These are phyloP conservation scores for Paramecium sexaurelia DNA, from an alignment of 73 alveolate genomes.

Conservation along the genomic window DNA sequence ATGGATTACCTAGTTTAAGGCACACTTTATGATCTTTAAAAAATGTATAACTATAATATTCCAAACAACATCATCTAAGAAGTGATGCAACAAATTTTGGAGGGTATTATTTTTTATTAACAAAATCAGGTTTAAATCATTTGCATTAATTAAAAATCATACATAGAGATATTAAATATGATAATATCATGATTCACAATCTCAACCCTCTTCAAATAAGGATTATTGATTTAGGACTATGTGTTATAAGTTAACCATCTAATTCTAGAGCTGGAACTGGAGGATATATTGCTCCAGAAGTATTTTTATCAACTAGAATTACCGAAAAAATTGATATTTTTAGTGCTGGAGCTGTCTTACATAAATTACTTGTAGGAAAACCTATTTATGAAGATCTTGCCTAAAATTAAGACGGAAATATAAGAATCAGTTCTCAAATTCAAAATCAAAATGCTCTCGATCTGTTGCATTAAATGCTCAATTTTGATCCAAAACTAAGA, in stretches of 20 bases:
- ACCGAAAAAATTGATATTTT: constrained; percentile 74
- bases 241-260: not conserved
- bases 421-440: not conserved
- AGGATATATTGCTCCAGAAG: constrained; percentile 87
- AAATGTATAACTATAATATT: not conserved
- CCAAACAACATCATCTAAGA: not conserved
- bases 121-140: not conserved
- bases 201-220: not conserved
- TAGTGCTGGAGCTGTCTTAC: constrained; percentile 74
- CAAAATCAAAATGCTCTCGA: not conserved
- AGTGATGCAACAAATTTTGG: constrained; percentile 15
- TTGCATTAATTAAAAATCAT: not conserved
- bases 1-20: not conserved
- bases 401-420: not conserved
- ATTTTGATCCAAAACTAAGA: not conserved
- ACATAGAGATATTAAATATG: constrained; percentile 43
- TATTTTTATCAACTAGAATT: constrained; percentile 62
- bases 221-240: constrained; percentile 33
- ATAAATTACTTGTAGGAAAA: not conserved
- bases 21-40: not conserved
- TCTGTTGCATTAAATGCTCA: not conserved
- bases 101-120: not conserved
- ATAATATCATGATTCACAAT: not conserved
- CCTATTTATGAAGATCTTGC: not conserved
- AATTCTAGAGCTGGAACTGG: constrained; percentile 73